Percentiles rank a stretch among this genome's conserved stretches.
phyloP scores from a whole-genome alignment of 768 basidiomycete genomes.

The Boletus edulis region DNA sequence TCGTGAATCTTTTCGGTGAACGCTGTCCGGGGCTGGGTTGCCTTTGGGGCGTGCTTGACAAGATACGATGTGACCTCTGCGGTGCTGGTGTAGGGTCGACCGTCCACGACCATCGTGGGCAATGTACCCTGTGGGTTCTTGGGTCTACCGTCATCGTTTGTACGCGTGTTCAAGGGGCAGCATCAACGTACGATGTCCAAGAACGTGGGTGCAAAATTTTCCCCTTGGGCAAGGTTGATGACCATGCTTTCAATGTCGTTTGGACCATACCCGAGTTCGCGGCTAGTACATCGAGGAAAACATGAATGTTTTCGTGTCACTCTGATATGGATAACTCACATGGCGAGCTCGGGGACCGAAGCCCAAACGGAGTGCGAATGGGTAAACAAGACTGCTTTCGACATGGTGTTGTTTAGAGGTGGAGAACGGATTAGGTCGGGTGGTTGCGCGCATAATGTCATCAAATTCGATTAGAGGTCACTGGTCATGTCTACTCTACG shows the following conservation, averaged over 20 bases:
- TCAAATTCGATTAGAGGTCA: background rate
- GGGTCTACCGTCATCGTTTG: background rate
- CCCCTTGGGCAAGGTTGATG: slow-evolving; percentile 45
- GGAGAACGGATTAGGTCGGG: too few species aligned
- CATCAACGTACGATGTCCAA: slow-evolving; percentile 34
- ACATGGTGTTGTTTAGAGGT: background rate
- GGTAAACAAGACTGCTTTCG: slow-evolving; percentile 34
- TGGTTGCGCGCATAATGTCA: background rate
- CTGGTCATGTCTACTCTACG: slow-evolving; percentile 2
- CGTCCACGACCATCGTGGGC: slow-evolving; percentile 39
- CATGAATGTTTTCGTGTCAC: background rate
- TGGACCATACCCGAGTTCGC: slow-evolving; percentile 42
- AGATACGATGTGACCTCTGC: slow-evolving; percentile 41
- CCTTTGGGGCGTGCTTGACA: slow-evolving; percentile 36
- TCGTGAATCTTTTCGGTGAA: slow-evolving; percentile 44
- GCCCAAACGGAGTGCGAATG: slow-evolving; percentile 41
- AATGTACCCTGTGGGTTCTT: slow-evolving; percentile 46
- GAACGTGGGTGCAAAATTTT: slow-evolving; percentile 48
- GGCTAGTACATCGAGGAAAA: slow-evolving; percentile 22
- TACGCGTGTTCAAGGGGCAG: background rate
- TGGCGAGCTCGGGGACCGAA: slow-evolving; percentile 39
- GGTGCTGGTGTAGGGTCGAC: slow-evolving; percentile 39
- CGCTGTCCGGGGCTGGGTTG: slow-evolving; percentile 34
- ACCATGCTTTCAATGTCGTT: slow-evolving; percentile 35
- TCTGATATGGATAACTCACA: slow-evolving; percentile 27